phyloP scores from a whole-genome alignment of 768 basidiomycete genomes.

The Hebeloma cylindrosporum region DNA sequence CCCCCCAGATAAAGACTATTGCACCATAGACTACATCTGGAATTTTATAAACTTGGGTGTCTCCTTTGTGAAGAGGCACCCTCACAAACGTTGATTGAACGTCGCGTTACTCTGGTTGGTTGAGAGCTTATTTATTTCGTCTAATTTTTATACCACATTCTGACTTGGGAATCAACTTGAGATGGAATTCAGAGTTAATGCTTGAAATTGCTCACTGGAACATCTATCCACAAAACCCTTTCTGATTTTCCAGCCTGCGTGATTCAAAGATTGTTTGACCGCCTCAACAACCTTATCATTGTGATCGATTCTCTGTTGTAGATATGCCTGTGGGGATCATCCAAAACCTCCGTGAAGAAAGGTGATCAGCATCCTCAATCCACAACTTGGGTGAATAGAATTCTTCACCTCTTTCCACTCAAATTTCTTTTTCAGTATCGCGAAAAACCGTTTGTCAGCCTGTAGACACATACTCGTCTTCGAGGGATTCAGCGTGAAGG shows the following conservation, averaged over 20 bases:
- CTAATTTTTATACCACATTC: no score
- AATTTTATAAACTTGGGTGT: neutral
- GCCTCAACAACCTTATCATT: constrained; percentile 51
- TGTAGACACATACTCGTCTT: constrained; percentile 25
- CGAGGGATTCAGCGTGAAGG: neutral
- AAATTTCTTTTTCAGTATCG: constrained; percentile 75
- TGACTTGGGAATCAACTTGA: no score
- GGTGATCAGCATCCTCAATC: constrained; percentile 1
- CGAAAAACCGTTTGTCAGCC: constrained; percentile 90
- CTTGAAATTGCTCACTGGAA: no score
- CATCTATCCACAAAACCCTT: no score
- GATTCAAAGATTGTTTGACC: constrained; percentile 13
- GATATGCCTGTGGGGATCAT: constrained; percentile 57
- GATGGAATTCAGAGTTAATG: no score
- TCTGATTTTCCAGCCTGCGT: neutral
- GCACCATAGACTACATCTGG: constrained; percentile 6
- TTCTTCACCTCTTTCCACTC: constrained; percentile 59
- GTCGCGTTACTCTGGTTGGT: no score
- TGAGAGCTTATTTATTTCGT: no score
- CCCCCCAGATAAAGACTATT: constrained; percentile 29
- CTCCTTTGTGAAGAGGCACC: neutral
- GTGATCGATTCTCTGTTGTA: constrained; percentile 70
- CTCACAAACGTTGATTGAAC: no score
- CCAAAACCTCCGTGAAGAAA: constrained; percentile 45
- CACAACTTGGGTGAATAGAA: neutral